Evolutionary conservation across 257 asterid genomes (phyloP).

Genomic region (Ocimum tenuiflorum): DNA sequence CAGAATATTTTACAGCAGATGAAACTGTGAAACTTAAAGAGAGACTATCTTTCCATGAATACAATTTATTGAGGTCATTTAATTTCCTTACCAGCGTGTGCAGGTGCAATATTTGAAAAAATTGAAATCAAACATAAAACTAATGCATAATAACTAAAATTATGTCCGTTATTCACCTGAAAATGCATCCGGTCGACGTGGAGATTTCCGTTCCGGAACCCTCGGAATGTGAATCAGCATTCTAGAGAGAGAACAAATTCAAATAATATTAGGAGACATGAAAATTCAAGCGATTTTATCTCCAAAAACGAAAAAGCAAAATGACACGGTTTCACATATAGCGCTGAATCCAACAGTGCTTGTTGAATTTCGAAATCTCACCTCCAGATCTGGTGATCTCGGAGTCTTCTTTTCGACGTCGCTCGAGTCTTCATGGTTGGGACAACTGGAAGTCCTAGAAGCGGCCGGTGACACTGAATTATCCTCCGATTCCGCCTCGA

Average conservation of each 20-base stretch:
- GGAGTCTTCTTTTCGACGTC: constrained; percentile 25
- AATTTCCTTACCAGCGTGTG: not conserved
- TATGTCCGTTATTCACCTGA: constrained; percentile 41
- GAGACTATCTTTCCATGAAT: not conserved
- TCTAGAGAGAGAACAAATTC: constrained; percentile 16
- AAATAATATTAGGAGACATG: not conserved
- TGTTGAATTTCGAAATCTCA: constrained; percentile 27
- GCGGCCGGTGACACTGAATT: constrained; percentile 38
- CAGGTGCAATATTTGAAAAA: not conserved
- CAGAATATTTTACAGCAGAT: not conserved
- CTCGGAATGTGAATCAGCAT: constrained; percentile 42
- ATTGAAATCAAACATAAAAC: not conserved
- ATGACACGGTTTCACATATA: not conserved
- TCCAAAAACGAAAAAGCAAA: constrained; percentile 2
- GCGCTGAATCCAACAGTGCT: not conserved
- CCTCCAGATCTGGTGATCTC: constrained; percentile 71
- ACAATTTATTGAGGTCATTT: not conserved
- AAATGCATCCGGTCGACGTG: constrained; percentile 31
- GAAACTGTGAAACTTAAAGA: not conserved
- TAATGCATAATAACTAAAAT: not conserved
- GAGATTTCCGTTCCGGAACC: constrained; percentile 43
- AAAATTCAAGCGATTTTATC: constrained; percentile 2
- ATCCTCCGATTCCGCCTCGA: constrained; percentile 24
- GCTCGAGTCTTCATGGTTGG: constrained; percentile 20
- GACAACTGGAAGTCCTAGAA: constrained; percentile 31